Evolutionary conservation across 116 monocot genomes (phyloP).

Genomic region (Iris pallida): DNA sequence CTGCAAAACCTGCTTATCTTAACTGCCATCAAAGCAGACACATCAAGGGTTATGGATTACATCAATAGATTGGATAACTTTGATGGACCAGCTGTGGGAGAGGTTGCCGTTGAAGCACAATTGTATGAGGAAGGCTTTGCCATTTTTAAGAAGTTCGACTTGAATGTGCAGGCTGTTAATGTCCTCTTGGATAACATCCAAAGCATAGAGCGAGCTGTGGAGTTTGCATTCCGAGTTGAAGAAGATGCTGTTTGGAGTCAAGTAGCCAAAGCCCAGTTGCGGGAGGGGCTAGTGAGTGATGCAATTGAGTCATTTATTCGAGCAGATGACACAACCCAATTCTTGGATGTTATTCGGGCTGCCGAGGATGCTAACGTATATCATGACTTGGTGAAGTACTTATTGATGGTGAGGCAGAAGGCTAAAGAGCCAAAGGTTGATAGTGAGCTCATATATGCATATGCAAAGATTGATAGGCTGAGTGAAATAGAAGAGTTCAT

Average conservation of each 20-base stretch:
- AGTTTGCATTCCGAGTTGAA: conserved; percentile 95
- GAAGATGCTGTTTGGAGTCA: conserved; percentile 99
- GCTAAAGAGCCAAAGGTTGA: conserved; percentile 88
- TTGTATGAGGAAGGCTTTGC: conserved; percentile 96
- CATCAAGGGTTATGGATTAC: conserved; percentile 98
- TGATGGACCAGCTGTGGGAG: conserved; percentile 95
- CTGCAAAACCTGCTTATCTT: conserved; percentile 91
- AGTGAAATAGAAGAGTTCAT: conserved; percentile 96
- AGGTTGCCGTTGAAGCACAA: conserved; percentile 98
- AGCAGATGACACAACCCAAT: conserved; percentile 91
- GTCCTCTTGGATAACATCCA: conserved; percentile 89
- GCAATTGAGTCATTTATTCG: conserved; percentile 98
- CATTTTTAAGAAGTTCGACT: conserved; percentile 97
- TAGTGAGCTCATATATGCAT: conserved; percentile 92
- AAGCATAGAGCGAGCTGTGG: conserved; percentile 86
- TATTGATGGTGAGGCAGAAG: conserved; percentile 96
- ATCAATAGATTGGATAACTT: conserved; percentile 95
- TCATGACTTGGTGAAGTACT: conserved; percentile 85
- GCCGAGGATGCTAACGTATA: conserved; percentile 88
- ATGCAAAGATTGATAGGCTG: conserved; percentile 93
- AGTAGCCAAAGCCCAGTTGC: conserved; percentile 88
- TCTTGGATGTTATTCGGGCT: conserved; percentile 86
- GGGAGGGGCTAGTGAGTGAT: conserved; percentile 90
- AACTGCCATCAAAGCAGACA: conserved; percentile 93
- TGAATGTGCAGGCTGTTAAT: conserved; percentile 96